These are phyloP conservation scores for Omphalea diandra DNA, from an alignment of 441 rosid species.

Conservation along the genomic window DNA sequence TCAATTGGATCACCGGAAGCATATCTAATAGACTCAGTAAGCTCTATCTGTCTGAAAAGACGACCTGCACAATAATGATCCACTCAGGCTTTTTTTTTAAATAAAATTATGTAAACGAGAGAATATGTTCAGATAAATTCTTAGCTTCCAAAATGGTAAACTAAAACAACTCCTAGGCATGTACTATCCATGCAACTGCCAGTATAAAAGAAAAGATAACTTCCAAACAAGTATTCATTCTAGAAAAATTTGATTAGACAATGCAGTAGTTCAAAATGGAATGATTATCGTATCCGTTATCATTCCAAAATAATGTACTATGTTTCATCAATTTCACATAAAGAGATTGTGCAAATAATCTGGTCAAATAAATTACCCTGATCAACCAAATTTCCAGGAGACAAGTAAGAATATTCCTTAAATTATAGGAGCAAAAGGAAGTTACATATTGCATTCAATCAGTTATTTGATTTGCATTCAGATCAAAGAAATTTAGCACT, in stretches of 20 bases:
- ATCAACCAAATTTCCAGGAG: neutral
- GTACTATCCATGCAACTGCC: neutral
- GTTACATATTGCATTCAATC: no score
- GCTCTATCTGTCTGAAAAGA: slow-evolving; percentile 87
- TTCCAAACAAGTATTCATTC: neutral
- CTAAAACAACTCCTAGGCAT: neutral
- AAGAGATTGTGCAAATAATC: neutral
- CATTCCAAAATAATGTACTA: slow-evolving; percentile 4
- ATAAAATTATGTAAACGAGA: neutral
- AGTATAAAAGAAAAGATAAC: neutral
- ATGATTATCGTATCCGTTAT: neutral
- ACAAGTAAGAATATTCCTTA: no score
- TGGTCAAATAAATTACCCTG: neutral
- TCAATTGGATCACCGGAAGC: slow-evolving; percentile 92
- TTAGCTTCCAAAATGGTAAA: neutral
- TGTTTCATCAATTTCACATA: neutral
- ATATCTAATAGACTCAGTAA: slow-evolving; percentile 91
- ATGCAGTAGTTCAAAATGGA: neutral
- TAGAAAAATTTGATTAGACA: neutral
- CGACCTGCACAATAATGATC: slow-evolving; percentile 54
- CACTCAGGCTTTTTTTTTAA: no score
- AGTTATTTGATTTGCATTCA: neutral
- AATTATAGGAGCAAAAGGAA: neutral
- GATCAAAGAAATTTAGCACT: neutral
- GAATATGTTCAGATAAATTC: neutral